Evolutionary conservation across 352 stramenopile genomes (phyloP).

Genomic region (Phytophthora pini): DNA sequence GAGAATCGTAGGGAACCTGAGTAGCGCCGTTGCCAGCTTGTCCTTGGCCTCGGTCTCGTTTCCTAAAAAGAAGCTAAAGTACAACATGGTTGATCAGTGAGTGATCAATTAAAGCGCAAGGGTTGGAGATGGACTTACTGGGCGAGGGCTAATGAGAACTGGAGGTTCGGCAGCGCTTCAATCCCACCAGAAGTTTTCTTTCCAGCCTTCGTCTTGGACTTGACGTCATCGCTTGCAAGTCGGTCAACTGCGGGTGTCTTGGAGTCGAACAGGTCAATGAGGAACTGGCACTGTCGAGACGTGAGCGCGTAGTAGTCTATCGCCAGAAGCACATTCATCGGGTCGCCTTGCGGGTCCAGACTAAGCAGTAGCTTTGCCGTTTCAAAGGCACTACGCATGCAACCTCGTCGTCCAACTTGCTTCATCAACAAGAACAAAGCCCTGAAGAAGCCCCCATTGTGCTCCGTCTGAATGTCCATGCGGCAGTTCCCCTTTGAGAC

Average conservation of each 20-base stretch:
- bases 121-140: slow-evolving; percentile 44
- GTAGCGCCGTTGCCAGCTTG: slow-evolving; percentile 58
- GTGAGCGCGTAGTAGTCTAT: slow-evolving; percentile 89
- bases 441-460: slow-evolving; percentile 82
- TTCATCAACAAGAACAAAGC: slow-evolving; percentile 86
- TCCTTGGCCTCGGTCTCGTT: slow-evolving; percentile 70
- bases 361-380: slow-evolving; percentile 75
- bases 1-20: slow-evolving; percentile 74
- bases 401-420: slow-evolving; percentile 81
- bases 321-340: slow-evolving; percentile 80
- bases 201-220: slow-evolving; percentile 14
- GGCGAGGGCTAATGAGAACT: slow-evolving; percentile 79
- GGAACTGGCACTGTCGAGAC: slow-evolving; percentile 80
- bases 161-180: slow-evolving; percentile 68
- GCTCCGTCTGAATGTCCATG: slow-evolving; percentile 82
- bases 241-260: slow-evolving; percentile 73
- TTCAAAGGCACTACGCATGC: slow-evolving; percentile 88
- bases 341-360: slow-evolving; percentile 81
- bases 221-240: slow-evolving; percentile 24
- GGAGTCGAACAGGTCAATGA: slow-evolving; percentile 66
- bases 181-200: slow-evolving; percentile 26
- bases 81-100: slow-evolving; percentile 18
- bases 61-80: slow-evolving; percentile 64
- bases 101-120: not conserved
- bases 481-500: slow-evolving; percentile 81